phyloP scores from a whole-genome alignment of 352 stramenopile genomes.

The Phytophthora ohioensis region DNA sequence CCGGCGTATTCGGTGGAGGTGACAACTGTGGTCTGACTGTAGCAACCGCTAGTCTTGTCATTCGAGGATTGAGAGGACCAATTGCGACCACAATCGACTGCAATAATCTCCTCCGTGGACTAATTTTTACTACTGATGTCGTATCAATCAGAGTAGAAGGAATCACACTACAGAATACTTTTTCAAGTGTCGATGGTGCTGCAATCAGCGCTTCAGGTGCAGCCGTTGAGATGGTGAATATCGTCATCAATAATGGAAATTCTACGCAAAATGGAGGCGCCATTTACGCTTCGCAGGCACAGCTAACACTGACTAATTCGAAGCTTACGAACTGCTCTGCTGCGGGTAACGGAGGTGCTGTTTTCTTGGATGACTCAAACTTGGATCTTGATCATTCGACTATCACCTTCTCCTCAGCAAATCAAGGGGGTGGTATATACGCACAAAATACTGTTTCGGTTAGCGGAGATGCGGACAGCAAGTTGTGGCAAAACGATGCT shows the following conservation, averaged over 20 bases:
- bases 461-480: slow-evolving; percentile 22
- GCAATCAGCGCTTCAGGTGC: slow-evolving; percentile 39
- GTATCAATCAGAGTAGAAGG: slow-evolving; percentile 27
- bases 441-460: slow-evolving; percentile 27
- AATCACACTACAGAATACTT: slow-evolving; percentile 41
- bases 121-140: slow-evolving; percentile 33
- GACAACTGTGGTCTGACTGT: slow-evolving; percentile 56
- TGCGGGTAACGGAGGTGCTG: slow-evolving; percentile 30
- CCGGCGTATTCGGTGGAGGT: slow-evolving; percentile 43
- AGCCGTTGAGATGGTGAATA: slow-evolving; percentile 18
- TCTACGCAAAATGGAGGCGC: slow-evolving; percentile 41
- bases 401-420: slow-evolving; percentile 29
- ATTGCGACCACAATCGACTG: slow-evolving; percentile 57
- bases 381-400: slow-evolving; percentile 22
- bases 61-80: slow-evolving; percentile 52
- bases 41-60: slow-evolving; percentile 30
- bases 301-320: slow-evolving; percentile 32
- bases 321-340: slow-evolving; percentile 34
- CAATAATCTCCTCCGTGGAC: slow-evolving; percentile 15
- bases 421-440: slow-evolving; percentile 44
- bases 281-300: slow-evolving; percentile 39
- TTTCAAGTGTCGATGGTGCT: slow-evolving; percentile 22
- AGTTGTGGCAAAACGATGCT: slow-evolving; percentile 41
- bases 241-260: slow-evolving; percentile 19
- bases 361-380: slow-evolving; percentile 41